Conservation (phyloP, 208 protist genomes). For the Crithidia thermophila region DNA sequence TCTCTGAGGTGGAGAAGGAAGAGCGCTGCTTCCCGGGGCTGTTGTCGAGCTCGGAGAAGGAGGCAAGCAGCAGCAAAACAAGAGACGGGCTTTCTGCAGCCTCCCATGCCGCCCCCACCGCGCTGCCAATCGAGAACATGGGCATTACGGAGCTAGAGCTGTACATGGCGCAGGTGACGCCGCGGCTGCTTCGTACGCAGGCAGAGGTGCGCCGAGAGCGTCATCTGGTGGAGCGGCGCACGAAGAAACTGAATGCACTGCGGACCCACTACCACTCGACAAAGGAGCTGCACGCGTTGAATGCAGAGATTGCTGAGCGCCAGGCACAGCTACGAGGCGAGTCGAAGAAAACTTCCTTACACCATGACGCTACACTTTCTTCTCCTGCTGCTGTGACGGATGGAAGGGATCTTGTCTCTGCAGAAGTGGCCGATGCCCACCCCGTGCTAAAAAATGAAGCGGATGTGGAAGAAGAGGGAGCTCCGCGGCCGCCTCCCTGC, state of each 20-base stretch:
- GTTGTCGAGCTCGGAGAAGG: not conserved
- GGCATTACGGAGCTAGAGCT: conserved; percentile 73
- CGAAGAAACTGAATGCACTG: conserved; percentile 40
- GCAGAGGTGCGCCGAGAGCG: conserved; percentile 57
- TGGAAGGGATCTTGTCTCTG: no score
- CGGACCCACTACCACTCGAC: conserved; percentile 40
- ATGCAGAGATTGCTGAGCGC: conserved; percentile 15
- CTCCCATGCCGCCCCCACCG: not conserved
- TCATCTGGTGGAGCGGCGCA: conserved; percentile 43
- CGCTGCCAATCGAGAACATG: conserved; percentile 51
- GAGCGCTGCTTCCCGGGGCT: conserved; percentile 48
- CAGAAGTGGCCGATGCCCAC: no score
- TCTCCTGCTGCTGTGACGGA: no score
- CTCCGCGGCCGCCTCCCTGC: not conserved
- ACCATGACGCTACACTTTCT: no score
- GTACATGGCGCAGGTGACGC: conserved; percentile 65
- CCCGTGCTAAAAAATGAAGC: no score
- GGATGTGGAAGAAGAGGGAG: not conserved
- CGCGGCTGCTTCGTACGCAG: conserved; percentile 47
- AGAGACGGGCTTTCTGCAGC: no score
- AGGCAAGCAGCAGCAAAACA: no score
- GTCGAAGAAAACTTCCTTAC: no score
- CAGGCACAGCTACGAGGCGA: no score
- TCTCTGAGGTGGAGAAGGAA: conserved; percentile 56
- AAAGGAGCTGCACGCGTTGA: conserved; percentile 34